Evolutionary conservation across 2,329 filamentous ascomycete species (phyloP), one percentile per base, ranked within the genome.

Genomic region (Ceratocystis cubensis): DNA sequence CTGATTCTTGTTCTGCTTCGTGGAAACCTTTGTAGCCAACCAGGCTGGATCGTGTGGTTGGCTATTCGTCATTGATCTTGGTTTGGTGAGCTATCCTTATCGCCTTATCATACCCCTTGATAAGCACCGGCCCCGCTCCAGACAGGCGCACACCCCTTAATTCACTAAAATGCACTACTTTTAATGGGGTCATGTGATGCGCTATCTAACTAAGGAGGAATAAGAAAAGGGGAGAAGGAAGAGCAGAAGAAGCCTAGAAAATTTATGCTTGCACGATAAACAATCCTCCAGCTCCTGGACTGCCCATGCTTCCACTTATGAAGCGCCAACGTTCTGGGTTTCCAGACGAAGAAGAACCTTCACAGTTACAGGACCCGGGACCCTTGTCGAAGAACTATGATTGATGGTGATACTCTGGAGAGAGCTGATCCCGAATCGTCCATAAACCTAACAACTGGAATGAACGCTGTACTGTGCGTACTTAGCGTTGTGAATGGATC

Each of bases 11-110:
- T 22, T 53, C 17, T 20, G 22, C 20, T 53, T 53, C 20, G 48
- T 1, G 15, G 48, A 25, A 25, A 15, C 48, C 25, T 25, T 53
- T 2, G 15, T 13, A 8, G 22, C 48, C 22, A 25, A 53, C 20
- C 20, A 53, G 48, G 48, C 48, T 53, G 48, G 8, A 53, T 53
- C 48, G 48, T 53, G 48, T 53, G 48, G 37, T 41, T 53, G 48
- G 10, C 22, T 61, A 10, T 44, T 44, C 37, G 61, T 28, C 41
- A 28, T 41, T 41, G 37, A 41, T 41, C 37, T 41, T 41, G 37
- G 37, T 4, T 63, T 46, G 41, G 37, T 2, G 28, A 63, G n/a
- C 41, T 63, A 63, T 63, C 2, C 22, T 45, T 45, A 63, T 41
- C 41, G 61, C 25, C 25, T 48, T 20, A 20, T n/a, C 61, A 44